Percentiles rank a stretch among this genome's conserved stretches.
These are phyloP conservation scores for Aspergillus fructus DNA, from an alignment of 2,329 filamentous ascomycete species.

Conservation along the genomic window DNA sequence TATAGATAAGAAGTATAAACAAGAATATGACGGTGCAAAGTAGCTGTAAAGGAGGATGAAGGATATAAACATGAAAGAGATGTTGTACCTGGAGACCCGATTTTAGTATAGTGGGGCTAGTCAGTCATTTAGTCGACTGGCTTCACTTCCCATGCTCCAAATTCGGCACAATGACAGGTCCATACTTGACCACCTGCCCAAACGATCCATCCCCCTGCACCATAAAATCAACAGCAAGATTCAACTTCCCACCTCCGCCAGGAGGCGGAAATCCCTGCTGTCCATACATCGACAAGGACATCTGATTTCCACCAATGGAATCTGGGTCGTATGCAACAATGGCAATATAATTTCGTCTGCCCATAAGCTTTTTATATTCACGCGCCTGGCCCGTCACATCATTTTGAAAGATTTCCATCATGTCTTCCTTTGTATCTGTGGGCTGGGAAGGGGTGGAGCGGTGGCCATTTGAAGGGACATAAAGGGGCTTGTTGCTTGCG, in stretches of 20 bases:
- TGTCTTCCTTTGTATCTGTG: slow-evolving; percentile 96
- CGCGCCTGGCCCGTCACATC: slow-evolving; percentile 81
- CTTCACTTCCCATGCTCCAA: slow-evolving; percentile 68
- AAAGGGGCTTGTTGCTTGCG: slow-evolving; percentile 81
- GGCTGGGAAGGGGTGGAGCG: slow-evolving; percentile 63
- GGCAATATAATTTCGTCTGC: slow-evolving; percentile 84
- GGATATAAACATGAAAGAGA: background rate
- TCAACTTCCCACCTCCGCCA: slow-evolving; percentile 59
- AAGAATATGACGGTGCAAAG: background rate
- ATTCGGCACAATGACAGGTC: slow-evolving; percentile 90
- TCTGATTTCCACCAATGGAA: slow-evolving; percentile 51
- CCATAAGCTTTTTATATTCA: slow-evolving; percentile 91
- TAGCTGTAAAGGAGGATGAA: background rate
- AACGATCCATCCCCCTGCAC: slow-evolving; percentile 88
- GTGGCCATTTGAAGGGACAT: slow-evolving; percentile 85
- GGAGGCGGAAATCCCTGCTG: slow-evolving; percentile 25
- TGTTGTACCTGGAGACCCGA: background rate
- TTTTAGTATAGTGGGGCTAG: background rate
- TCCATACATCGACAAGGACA: slow-evolving; percentile 33
- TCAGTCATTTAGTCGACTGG: background rate
- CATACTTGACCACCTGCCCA: slow-evolving; percentile 86
- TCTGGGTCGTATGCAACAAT: slow-evolving; percentile 95
- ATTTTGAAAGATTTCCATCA: slow-evolving; percentile 99
- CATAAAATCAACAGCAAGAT: slow-evolving; percentile 92
- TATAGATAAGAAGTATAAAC: background rate